Base-by-base conservation (phyloP, 352 stramenopile species). In the Pythium aquatile region DNA sequence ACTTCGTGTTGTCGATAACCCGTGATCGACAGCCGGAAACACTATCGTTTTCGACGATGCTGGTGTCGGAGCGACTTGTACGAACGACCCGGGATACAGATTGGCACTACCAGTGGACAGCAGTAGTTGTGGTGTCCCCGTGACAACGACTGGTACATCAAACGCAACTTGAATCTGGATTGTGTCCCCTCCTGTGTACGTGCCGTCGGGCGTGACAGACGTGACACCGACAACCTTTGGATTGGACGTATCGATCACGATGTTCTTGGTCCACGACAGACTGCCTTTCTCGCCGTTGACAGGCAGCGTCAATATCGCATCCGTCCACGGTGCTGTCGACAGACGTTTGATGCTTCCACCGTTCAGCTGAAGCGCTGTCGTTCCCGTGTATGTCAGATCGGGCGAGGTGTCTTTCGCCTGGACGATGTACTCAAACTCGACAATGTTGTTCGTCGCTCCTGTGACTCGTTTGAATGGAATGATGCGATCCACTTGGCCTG, bases 401-500 rank as follows among this genome's bases (percentile, higher is more conserved):
- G 79, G 75, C 1, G 83, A 78, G 2, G 76, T 91, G 55, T 96
- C 87, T 39, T 77, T 85, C 8, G 79, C 57, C 26, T 92, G 83
- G 0, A 94, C 82, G 11, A 83, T 74, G 65, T 96, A 96, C 16
- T 66, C 72, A 30, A 96, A 96, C 64, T 89, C 73, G 0, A 75
- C 70, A 33, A 87, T 77, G 29, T 68, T 79, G 0, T 68, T 70
- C n/a, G 71, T 68, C 0, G 52, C 62, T 8, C 73, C 56, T 0
- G 87, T 56, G 2, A 86, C 78, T 39, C 77, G 78, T 3, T 53
- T 68, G 37, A 91, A 88, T 10, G 77, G 74, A 8, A 86, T 70
- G 48, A 83, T 87, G 17, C 81, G 81, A 65, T 88, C 76, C 13
- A 91, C 75, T 37, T 76, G 46, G 1, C 84, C 82, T 0, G 84